Conservation (phyloP, 495 filamentous ascomycete species). For the Talaromyces trachyspermus region DNA sequence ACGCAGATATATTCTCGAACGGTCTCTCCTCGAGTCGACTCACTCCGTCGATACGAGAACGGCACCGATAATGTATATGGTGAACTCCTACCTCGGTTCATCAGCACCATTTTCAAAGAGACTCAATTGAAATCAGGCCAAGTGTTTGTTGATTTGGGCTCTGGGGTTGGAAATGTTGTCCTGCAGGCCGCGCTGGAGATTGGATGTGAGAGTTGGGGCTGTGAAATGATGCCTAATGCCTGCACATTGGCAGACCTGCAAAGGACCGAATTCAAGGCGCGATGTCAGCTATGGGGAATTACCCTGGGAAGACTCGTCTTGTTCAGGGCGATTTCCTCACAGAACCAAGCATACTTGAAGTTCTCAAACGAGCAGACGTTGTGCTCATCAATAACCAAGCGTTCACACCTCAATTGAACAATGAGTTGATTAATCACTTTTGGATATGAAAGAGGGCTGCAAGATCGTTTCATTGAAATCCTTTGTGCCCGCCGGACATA, state of each 20-base stretch:
- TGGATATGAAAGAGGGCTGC: slow-evolving; percentile 89
- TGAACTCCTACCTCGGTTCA: slow-evolving; percentile 79
- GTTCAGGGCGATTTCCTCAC: slow-evolving; percentile 79
- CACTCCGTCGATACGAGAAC: slow-evolving; percentile 73
- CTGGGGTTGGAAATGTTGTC: slow-evolving; percentile 91
- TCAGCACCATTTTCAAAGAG: slow-evolving; percentile 71
- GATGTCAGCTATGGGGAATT: slow-evolving; percentile 87
- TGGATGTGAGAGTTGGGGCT: slow-evolving; percentile 92
- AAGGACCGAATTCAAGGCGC: slow-evolving; percentile 73
- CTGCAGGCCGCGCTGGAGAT: slow-evolving; percentile 90
- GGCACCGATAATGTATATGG: slow-evolving; percentile 91
- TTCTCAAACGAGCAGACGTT: slow-evolving; percentile 79
- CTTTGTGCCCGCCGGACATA: slow-evolving; percentile 66
- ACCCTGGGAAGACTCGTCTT: slow-evolving; percentile 68
- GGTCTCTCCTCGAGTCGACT: slow-evolving; percentile 79
- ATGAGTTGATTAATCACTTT: slow-evolving; percentile 80
- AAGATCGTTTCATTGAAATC: slow-evolving; percentile 78
- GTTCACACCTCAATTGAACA: slow-evolving; percentile 80
- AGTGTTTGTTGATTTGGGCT: slow-evolving; percentile 89
- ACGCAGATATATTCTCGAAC: slow-evolving; percentile 86
- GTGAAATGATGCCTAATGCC: slow-evolving; percentile 87
- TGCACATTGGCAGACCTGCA: slow-evolving; percentile 80
- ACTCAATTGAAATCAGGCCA: slow-evolving; percentile 69
- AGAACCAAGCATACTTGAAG: slow-evolving; percentile 58
- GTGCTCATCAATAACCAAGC: slow-evolving; percentile 96